Percentiles rank a stretch among this genome's conserved stretches.
Evolutionary conservation across 2,329 filamentous ascomycete species (phyloP).

Genomic region (Westerdykella sp.): DNA sequence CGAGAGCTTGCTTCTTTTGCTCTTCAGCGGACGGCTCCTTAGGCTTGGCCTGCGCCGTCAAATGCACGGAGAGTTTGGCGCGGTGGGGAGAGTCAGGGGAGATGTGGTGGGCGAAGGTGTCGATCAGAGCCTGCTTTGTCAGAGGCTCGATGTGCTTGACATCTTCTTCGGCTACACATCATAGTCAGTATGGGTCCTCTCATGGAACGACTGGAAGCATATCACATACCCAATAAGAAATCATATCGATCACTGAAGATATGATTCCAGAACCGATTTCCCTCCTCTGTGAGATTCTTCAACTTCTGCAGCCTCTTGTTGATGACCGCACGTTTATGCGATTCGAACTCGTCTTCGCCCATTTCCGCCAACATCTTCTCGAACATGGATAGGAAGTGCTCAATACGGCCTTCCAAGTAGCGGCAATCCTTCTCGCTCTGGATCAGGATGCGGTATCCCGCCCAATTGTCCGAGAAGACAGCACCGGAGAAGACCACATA

Average conservation of each 20-base stretch:
- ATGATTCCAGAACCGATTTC: constrained; percentile 73
- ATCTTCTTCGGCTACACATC: constrained; percentile 60
- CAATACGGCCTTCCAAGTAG: constrained; percentile 82
- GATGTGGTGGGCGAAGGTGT: constrained; percentile 73
- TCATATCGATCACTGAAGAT: constrained; percentile 83
- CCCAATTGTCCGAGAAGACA: constrained; percentile 65
- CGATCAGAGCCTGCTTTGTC: constrained; percentile 71
- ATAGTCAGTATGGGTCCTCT: constrained; percentile 5
- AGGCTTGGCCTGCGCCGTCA: constrained; percentile 63
- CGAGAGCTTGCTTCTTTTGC: constrained; percentile 37
- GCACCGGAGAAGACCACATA: constrained; percentile 90
- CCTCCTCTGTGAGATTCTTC: constrained; percentile 87
- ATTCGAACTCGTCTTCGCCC: constrained; percentile 78
- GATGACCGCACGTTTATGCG: constrained; percentile 82
- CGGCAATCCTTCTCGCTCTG: constrained; percentile 82
- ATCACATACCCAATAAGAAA: constrained; percentile 71
- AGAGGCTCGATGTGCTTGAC: constrained; percentile 66
- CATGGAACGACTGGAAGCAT: background rate
- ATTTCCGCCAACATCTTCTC: constrained; percentile 63
- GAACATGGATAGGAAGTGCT: constrained; percentile 70
- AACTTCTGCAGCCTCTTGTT: constrained; percentile 83
- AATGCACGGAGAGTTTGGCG: constrained; percentile 78
- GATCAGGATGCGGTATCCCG: constrained; percentile 79
- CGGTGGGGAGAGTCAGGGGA: constrained; percentile 64
- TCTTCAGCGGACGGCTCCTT: constrained; percentile 36